phyloP scores from a whole-genome alignment of 306 rosid genomes.

The Rubus parviflorus region DNA sequence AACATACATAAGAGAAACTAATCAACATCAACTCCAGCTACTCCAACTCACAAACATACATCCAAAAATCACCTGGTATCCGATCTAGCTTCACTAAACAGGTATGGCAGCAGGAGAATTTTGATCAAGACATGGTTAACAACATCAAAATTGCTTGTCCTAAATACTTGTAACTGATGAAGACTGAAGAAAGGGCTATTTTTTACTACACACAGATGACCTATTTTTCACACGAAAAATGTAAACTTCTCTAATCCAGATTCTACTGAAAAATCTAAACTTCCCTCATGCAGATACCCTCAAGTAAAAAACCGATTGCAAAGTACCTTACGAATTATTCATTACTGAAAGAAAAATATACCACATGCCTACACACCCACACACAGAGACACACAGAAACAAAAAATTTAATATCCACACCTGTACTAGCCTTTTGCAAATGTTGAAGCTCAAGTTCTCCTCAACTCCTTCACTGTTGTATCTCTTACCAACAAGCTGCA shows the following conservation, averaged over 20 bases:
- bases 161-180: background rate
- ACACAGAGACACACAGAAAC: background rate
- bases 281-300: background rate
- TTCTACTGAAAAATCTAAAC: background rate
- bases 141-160: conserved; percentile 1
- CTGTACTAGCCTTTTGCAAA: conserved; percentile 93
- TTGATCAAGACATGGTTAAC: background rate
- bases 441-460: conserved; percentile 80
- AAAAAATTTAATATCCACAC: conserved; percentile 42
- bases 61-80: background rate
- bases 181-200: background rate
- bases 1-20: background rate
- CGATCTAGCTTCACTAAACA: background rate
- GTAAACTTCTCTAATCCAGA: background rate
- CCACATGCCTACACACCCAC: background rate
- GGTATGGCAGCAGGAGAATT: background rate
- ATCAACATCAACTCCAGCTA: background rate
- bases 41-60: background rate
- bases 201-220: background rate
- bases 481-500: conserved; percentile 46
- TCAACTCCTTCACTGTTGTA: conserved; percentile 63
- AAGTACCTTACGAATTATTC: background rate
- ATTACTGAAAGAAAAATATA: background rate
- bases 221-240: background rate
- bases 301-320: background rate